Percentiles rank a stretch among this genome's conserved stretches.
Conservation (phyloP, 2,329 filamentous ascomycete genomes). For the Fusarium humuli region DNA sequence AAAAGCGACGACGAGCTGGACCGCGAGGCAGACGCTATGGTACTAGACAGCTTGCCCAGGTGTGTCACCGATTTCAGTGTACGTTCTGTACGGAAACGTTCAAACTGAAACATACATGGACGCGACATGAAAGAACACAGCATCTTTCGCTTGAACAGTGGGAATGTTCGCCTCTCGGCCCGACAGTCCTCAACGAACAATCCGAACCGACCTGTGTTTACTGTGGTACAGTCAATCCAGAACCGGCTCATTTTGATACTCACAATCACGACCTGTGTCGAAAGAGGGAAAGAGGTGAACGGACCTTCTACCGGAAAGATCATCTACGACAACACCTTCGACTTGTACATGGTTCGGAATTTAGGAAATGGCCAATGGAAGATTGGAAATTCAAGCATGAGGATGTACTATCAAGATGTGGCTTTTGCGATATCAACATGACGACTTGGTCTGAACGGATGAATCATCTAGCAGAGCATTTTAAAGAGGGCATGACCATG, state of each 20-base stretch:
- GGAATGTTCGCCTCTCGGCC: slow-evolving; percentile 57
- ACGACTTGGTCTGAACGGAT: slow-evolving; percentile 53
- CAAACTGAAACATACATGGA: slow-evolving; percentile 59
- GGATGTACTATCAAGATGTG: slow-evolving; percentile 55
- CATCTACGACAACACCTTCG: slow-evolving; percentile 58
- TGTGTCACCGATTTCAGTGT: slow-evolving; percentile 50
- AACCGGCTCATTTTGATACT: slow-evolving; percentile 49
- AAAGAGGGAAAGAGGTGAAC: slow-evolving; percentile 49
- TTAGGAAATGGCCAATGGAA: slow-evolving; percentile 58
- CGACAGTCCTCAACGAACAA: slow-evolving; percentile 53
- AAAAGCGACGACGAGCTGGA: slow-evolving; percentile 5
- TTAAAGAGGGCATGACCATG: slow-evolving; percentile 56
- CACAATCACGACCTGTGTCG: slow-evolving; percentile 61
- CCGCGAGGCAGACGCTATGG: neutral
- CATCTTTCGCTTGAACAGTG: slow-evolving; percentile 60
- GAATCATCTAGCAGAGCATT: slow-evolving; percentile 57
- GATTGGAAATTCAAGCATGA: slow-evolving; percentile 53
- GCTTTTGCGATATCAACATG: slow-evolving; percentile 55
- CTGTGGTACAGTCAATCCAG: slow-evolving; percentile 51
- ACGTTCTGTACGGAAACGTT: slow-evolving; percentile 62
- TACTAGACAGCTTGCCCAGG: neutral
- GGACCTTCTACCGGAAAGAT: slow-evolving; percentile 58
- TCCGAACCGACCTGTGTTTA: slow-evolving; percentile 53
- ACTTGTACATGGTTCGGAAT: slow-evolving; percentile 57
- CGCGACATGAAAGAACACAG: slow-evolving; percentile 62